phyloP scores from a whole-genome alignment of 306 rosid species.

The Inga laurina region DNA sequence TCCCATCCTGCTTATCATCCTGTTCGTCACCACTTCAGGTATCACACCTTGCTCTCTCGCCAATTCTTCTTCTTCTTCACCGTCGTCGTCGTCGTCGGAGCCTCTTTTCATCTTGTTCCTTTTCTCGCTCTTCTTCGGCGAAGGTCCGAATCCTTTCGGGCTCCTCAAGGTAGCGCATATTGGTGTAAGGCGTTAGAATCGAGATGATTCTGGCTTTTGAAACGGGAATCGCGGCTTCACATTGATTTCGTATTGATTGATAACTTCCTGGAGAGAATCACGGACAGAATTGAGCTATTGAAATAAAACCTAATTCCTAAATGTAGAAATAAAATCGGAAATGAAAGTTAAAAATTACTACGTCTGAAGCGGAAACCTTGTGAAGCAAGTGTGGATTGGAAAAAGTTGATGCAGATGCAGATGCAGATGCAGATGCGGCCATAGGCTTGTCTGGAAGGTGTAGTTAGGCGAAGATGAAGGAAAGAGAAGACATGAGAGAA shows the following conservation, averaged over 20 bases:
- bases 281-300: constrained; percentile 10
- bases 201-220: constrained; percentile 32
- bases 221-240: constrained; percentile 34
- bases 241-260: constrained; percentile 26
- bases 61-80: constrained; percentile 41
- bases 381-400: constrained; percentile 36
- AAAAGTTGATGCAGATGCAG: constrained; percentile 17
- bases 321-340: neutral
- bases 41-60: constrained; percentile 59
- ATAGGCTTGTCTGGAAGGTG: constrained; percentile 24
- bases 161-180: constrained; percentile 55
- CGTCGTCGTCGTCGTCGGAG: constrained; percentile 9
- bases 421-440: constrained; percentile 41
- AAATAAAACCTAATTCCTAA: neutral
- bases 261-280: constrained; percentile 35
- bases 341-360: neutral
- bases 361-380: constrained; percentile 39
- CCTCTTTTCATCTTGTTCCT: constrained; percentile 34
- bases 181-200: constrained; percentile 32
- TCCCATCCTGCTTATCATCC: constrained; percentile 84
- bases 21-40: constrained; percentile 90
- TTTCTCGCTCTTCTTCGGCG: constrained; percentile 56
- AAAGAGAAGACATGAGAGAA: neutral
- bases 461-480: neutral
- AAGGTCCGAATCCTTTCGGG: constrained; percentile 76